phyloP scores from a whole-genome alignment of 306 rosid species.

The Inga oerstediana region DNA sequence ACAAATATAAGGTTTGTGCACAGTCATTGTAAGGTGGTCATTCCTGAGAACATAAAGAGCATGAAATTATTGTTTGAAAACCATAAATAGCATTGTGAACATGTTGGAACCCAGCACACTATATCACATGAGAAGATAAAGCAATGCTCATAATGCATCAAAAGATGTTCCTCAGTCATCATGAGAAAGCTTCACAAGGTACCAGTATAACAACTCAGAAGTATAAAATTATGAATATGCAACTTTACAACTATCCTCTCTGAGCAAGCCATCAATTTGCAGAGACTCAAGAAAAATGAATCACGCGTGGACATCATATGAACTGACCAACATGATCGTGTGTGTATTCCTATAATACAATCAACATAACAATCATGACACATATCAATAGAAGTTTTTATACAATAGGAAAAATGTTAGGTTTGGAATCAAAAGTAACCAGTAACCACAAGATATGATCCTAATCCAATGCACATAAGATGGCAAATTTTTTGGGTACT shows the following conservation, averaged over 20 bases:
- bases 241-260: not conserved
- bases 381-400: not conserved
- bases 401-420: not conserved
- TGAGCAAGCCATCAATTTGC: not conserved
- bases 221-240: not conserved
- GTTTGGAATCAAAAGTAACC: not conserved
- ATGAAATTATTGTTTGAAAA: not conserved
- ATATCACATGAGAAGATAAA: not conserved
- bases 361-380: conserved; percentile 6
- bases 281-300: not conserved
- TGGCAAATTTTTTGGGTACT: not conserved
- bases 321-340: not conserved
- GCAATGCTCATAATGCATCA: not conserved
- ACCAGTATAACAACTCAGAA: not conserved
- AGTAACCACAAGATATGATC: not conserved
- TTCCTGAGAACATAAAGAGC: not conserved
- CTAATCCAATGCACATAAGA: conserved; percentile 7
- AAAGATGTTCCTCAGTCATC: not conserved
- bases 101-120: not conserved
- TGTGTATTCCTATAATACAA: not conserved
- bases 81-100: not conserved
- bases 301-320: not conserved
- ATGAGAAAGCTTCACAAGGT: not conserved
- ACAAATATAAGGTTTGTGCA: not conserved
- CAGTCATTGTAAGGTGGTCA: not conserved